Percentiles rank a stretch among this genome's conserved stretches.
Conservation (phyloP, 1,284 basidiomycete species). For the Malassezia psittaci region DNA sequence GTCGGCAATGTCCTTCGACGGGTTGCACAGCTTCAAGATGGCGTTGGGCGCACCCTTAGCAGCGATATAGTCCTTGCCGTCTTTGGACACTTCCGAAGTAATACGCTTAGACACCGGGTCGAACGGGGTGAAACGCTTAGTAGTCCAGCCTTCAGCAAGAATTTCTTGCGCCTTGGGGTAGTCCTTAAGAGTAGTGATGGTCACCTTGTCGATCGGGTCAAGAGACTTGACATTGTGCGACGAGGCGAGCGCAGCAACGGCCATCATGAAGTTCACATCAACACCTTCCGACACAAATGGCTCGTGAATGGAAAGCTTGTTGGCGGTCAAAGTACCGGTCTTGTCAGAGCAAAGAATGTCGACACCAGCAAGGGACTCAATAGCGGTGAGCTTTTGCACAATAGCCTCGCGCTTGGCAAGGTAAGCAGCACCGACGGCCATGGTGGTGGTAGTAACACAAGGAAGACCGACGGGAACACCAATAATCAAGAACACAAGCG, state of each 20-base stretch:
- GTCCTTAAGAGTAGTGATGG: conserved; percentile 54
- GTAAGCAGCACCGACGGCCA: conserved; percentile 56
- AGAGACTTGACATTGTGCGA: conserved; percentile 55
- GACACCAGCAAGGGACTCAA: conserved; percentile 56
- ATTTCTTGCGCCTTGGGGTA: conserved; percentile 54
- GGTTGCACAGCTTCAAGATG: conserved; percentile 53
- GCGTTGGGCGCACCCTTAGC: conserved; percentile 57
- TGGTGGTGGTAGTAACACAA: conserved; percentile 53
- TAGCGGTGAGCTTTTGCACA: conserved; percentile 57
- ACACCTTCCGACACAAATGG: conserved; percentile 52
- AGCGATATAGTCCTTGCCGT: conserved; percentile 53
- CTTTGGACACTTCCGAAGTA: conserved; percentile 54
- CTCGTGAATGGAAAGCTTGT: conserved; percentile 56
- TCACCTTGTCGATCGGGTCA: conserved; percentile 57
- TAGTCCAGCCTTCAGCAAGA: conserved; percentile 53
- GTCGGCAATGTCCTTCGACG: conserved; percentile 49
- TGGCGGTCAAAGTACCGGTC: conserved; percentile 56
- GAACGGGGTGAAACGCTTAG: conserved; percentile 55
- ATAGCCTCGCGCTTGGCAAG: conserved; percentile 55
- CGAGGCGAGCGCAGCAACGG: conserved; percentile 54
- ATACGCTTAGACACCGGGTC: conserved; percentile 57
- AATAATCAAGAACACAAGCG: conserved; percentile 53
- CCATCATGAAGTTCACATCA: conserved; percentile 52
- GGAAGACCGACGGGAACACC: conserved; percentile 57
- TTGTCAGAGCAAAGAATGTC: conserved; percentile 57